Evolutionary conservation across 2,329 filamentous ascomycete genomes (phyloP), one percentile per base, ranked within the genome.

Genomic region (Ophiostoma montium): DNA sequence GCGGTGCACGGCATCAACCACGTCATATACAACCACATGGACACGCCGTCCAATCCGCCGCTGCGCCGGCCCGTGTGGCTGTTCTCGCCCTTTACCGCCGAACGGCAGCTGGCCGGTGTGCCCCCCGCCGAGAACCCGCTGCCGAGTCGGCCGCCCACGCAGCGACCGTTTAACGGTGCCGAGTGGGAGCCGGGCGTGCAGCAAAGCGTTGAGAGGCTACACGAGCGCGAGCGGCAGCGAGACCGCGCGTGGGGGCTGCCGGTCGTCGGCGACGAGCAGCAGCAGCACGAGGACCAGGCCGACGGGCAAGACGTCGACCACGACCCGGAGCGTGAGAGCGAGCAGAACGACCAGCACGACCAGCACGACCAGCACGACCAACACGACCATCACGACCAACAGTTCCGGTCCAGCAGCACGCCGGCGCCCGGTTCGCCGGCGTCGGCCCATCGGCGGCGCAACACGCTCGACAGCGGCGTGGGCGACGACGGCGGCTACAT

Each of bases 401-500:
- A 36, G 15, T 35, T 27, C 8, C 33, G 32, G 16, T 43, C 49
- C 10, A 19, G 32, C 10, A 19, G 32, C 6, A 47, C 49, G 5
- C 38, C 38, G 5, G 32, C 33, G 4, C 49, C 49, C 3, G 45
- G 38, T 18, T 50, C 49, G 11, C 46, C 50, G 1, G 39, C 39
- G 11, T 18, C 31, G 2, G 42, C 35, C 1, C 52, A 31, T 5
- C 54, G 54, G 5, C 54, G 54, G 5, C 54, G 68, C 21, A 71
- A 71, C 56, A 67, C 68, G 1, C 65, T 72, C 51, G 23, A 5
- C 23, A 8, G 51, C 19, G 48, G 48, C 9, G 31, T 15, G 5
- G 52, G 50, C 11, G 70, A 73, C 50, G 74, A 76, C 36, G 75
- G 72, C 51, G 70, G n/a, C n/a, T n/a, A 65, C 11, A 74, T 68